These are phyloP conservation scores for Letharia columbiana DNA, from an alignment of 495 filamentous ascomycete genomes.

Conservation along the genomic window DNA sequence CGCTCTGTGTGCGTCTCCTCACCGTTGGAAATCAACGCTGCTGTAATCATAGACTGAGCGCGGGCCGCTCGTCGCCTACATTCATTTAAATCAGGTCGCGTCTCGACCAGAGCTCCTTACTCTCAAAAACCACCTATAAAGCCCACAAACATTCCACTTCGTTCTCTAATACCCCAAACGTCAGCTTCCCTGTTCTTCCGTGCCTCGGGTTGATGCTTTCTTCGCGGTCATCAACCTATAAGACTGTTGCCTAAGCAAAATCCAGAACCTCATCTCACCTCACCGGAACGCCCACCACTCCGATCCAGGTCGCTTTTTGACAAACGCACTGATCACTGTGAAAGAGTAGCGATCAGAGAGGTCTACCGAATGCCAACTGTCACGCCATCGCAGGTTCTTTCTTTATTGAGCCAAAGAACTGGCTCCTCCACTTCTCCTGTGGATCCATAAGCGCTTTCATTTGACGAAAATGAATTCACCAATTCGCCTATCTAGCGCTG, in stretches of 20 bases:
- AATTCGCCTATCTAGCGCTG: neutral
- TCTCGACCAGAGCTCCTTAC: neutral
- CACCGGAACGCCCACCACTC: neutral
- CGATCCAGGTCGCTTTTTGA: neutral
- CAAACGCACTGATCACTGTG: neutral
- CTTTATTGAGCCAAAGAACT: neutral
- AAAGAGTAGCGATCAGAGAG: too few species aligned
- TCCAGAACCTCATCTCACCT: neutral
- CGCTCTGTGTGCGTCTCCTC: neutral
- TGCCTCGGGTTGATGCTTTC: neutral
- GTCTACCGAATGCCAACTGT: neutral
- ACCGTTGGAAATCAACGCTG: neutral
- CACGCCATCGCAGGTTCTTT: neutral
- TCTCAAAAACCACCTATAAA: neutral
- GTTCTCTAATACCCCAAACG: neutral
- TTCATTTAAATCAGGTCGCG: neutral
- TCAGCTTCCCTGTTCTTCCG: neutral
- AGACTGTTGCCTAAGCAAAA: neutral
- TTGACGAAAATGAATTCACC: conserved; percentile 1
- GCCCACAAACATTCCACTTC: neutral
- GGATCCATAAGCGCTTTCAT: conserved; percentile 11
- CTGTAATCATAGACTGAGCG: conserved; percentile 5
- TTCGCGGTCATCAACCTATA: neutral
- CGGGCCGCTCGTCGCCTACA: conserved; percentile 2
- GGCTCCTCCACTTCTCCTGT: conserved; percentile 14